Evolutionary conservation across 140 eudicot genomes (phyloP).

Genomic region (Bidens hawaiensis): DNA sequence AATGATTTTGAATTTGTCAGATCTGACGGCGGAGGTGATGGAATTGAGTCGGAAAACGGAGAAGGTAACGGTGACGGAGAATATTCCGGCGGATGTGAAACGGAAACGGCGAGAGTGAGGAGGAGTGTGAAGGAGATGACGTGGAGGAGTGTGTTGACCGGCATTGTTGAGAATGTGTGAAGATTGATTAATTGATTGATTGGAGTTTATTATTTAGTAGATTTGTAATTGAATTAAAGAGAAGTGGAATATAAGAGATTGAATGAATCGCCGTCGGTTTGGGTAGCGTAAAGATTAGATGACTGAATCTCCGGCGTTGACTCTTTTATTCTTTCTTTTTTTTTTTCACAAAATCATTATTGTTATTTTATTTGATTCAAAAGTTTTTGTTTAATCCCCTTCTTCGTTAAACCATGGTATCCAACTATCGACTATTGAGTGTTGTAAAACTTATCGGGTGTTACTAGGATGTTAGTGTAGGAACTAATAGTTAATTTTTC

Average conservation of each 20-base stretch:
- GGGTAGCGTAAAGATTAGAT: constrained; percentile 21
- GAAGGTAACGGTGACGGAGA: constrained; percentile 40
- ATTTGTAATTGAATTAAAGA: constrained; percentile 21
- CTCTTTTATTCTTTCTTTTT: background rate
- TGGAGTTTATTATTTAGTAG: constrained; percentile 2
- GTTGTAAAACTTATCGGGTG: too few relatives aligned
- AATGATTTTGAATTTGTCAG: too few relatives aligned
- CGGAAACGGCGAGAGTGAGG: constrained; percentile 10
- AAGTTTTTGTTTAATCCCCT: too few relatives aligned
- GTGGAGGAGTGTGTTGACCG: constrained; percentile 14
- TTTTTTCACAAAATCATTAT: too few relatives aligned
- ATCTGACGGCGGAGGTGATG: constrained; percentile 3
- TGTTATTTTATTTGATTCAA: too few relatives aligned
- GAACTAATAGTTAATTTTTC: too few relatives aligned
- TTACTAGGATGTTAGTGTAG: too few relatives aligned
- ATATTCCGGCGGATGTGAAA: constrained; percentile 21
- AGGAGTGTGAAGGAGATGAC: constrained; percentile 10
- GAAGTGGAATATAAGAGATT: constrained; percentile 9
- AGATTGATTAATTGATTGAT: background rate
- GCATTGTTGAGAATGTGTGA: constrained; percentile 20
- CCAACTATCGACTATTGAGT: too few relatives aligned
- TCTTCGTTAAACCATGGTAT: too few relatives aligned
- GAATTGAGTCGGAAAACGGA: constrained; percentile 7
- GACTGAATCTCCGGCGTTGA: constrained; percentile 27
- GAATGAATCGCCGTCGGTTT: constrained; percentile 28